Evolutionary conservation across 2,329 filamentous ascomycete species (phyloP), one percentile per base, ranked within the genome.

Genomic region (Juglanconis oblonga): DNA sequence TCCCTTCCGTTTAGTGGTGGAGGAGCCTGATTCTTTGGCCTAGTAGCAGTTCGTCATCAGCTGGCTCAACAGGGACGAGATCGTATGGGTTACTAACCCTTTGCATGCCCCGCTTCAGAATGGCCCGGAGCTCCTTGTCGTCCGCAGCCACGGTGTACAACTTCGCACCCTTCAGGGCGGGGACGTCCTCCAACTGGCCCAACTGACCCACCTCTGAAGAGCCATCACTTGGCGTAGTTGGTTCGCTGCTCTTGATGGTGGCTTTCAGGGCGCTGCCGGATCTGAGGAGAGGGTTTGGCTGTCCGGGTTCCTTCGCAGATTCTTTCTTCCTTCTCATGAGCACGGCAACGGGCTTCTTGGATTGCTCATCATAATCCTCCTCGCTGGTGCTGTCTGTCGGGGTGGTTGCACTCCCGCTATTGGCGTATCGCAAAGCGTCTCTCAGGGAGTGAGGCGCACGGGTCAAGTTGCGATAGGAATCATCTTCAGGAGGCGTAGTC

Each of bases 361-460:
- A 65, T 17, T 71, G 68, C 14, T 76, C 73, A 36, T 80, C 77
- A 51, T 79, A 79, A 57, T 80, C 78, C 63, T 80, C 78, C 57
- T 78, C 78, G 42, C 77, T 80, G 2, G 76, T 69, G 13, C 73
- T 77, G 13, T 78, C 77, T 2, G 75, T 77, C 1, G 36, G 67
- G 64, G 62, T 64, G 17, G 62, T 65, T 38, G 57, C 32, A n/a
- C 17, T 32, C 36, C 59, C 61, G 33, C 49, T 53, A 31, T 48
- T 44, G 14, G 63, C 42, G 6, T 60, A 44, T 13, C 52, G 54
- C 40, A 69, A 47, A 17, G 67, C 67, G 8, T 70, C 62, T 40
- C 64, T 65, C n/a, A 70, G 55, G 8, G 67, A 63, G 14, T 32
- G 59, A 10, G 65, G 64, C 13, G 58, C 58, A 14, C 42, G 10